Percentiles rank a stretch among this genome's conserved stretches.
phyloP scores from a whole-genome alignment of 2,329 filamentous ascomycete species.

The Talaromyces amestolkiae region DNA sequence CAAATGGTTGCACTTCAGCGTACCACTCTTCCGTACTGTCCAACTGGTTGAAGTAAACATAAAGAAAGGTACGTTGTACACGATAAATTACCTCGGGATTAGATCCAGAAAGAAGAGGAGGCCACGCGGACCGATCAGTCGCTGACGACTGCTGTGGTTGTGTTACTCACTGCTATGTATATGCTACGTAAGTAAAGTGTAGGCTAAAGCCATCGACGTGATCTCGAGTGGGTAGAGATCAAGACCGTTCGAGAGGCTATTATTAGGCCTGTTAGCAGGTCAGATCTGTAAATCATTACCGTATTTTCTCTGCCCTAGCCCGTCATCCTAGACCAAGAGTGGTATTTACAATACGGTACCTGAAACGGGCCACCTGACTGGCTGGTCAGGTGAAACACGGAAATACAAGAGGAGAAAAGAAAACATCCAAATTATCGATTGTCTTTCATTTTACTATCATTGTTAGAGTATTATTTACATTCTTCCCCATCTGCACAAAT shows the following conservation, averaged over 20 bases:
- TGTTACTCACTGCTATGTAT: not conserved
- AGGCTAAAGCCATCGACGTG: not conserved
- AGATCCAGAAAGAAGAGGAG: not conserved
- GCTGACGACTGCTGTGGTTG: too few species aligned
- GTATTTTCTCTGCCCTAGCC: not conserved
- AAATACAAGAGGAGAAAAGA: not conserved
- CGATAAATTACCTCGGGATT: not conserved
- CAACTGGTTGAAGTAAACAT: not conserved
- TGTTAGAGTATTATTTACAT: not conserved
- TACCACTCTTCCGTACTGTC: not conserved
- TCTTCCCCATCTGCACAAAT: not conserved
- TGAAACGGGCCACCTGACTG: not conserved
- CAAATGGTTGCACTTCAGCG: not conserved
- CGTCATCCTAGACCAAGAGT: not conserved
- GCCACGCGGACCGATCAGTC: not conserved
- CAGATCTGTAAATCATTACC: constrained; percentile 3
- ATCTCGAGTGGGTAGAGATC: not conserved
- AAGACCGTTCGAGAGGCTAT: not conserved
- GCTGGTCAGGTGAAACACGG: constrained; percentile 6
- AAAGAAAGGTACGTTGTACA: not conserved
- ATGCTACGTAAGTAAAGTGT: not conserved
- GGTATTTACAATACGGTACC: constrained; percentile 4
- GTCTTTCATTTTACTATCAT: not conserved
- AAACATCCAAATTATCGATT: constrained; percentile 1
- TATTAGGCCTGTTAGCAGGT: not conserved